A percentile compares a stretch with the other conserved stretches of the same genome.
These are phyloP conservation scores for Akebia trifoliata DNA, from an alignment of 164 flowering plant genomes.

Conservation along the genomic window DNA sequence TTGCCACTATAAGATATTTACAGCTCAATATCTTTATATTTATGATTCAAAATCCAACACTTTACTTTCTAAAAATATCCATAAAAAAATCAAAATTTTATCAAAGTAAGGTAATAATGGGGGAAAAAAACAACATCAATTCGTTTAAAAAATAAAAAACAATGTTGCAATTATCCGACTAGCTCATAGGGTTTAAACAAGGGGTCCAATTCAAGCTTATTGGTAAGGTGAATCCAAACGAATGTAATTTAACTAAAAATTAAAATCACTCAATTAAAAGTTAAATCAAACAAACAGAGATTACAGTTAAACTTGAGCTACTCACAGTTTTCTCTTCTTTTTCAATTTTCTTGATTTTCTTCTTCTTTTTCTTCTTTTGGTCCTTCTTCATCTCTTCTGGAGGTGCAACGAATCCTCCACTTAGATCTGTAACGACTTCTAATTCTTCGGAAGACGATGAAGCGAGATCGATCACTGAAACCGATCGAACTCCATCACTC, in stretches of 20 bases:
- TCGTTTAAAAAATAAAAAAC: no score
- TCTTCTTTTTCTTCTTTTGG: conserved; percentile 14
- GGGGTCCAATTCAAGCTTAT: no score
- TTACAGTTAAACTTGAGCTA: neutral
- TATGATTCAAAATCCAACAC: neutral
- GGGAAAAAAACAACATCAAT: no score
- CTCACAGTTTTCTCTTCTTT: conserved; percentile 18
- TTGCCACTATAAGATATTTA: neutral
- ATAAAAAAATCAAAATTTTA: no score
- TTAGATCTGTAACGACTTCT: conserved; percentile 1
- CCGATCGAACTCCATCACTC: neutral
- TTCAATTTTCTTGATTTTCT: neutral
- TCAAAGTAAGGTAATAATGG: no score
- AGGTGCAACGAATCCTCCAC: neutral
- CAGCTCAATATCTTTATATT: neutral
- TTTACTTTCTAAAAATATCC: no score
- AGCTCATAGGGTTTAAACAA: no score
- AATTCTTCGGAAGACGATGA: conserved; percentile 25
- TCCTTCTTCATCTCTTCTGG: conserved; percentile 11
- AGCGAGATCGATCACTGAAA: conserved; percentile 8
- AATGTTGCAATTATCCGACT: no score
- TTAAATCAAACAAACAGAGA: neutral
- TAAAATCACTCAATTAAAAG: neutral
- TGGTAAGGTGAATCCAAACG: no score
- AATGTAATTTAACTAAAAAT: neutral